Conservation (phyloP, 179 eudicot genomes). For the Dionaea muscipula region DNA sequence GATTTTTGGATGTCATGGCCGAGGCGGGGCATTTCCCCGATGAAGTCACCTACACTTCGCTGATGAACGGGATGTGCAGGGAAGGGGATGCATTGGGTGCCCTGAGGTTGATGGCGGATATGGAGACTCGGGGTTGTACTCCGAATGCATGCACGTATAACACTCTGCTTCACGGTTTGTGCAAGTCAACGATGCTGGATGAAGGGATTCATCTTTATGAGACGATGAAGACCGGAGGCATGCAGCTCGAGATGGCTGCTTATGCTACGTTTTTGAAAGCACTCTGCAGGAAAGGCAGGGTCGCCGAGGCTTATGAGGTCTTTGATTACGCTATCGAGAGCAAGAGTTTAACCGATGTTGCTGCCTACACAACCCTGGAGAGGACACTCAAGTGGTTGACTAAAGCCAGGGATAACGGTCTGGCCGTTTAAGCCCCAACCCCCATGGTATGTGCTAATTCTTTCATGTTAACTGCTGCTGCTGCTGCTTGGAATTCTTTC, state of each 20-base stretch:
- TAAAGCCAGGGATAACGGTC: conserved; percentile 60
- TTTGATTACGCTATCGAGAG: conserved; percentile 84
- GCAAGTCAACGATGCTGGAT: conserved; percentile 54
- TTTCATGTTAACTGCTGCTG: too few relatives aligned
- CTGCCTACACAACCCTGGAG: conserved; percentile 70
- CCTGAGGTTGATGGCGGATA: conserved; percentile 40
- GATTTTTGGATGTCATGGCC: conserved; percentile 48
- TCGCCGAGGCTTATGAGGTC: conserved; percentile 79
- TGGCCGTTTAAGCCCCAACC: conserved; percentile 17
- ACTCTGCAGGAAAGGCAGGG: conserved; percentile 63
- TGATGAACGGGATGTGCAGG: conserved; percentile 93
- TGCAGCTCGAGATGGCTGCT: conserved; percentile 58
- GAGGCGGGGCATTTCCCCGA: conserved; percentile 58
- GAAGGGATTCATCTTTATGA: conserved; percentile 48
- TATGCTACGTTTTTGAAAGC: conserved; percentile 73
- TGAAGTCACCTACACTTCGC: conserved; percentile 69
- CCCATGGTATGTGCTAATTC: too few relatives aligned
- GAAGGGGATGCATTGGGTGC: conserved; percentile 65
- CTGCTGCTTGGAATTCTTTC: too few relatives aligned
- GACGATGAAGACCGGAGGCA: conserved; percentile 38
- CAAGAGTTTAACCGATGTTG: conserved; percentile 56
- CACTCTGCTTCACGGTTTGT: conserved; percentile 77
- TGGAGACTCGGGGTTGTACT: conserved; percentile 62
- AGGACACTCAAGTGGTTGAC: conserved; percentile 69
- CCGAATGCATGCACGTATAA: conserved; percentile 82